Evolutionary conservation across 1,139 yeast genomes (phyloP).

Genomic region (Debaryomycetaceae sp.): DNA sequence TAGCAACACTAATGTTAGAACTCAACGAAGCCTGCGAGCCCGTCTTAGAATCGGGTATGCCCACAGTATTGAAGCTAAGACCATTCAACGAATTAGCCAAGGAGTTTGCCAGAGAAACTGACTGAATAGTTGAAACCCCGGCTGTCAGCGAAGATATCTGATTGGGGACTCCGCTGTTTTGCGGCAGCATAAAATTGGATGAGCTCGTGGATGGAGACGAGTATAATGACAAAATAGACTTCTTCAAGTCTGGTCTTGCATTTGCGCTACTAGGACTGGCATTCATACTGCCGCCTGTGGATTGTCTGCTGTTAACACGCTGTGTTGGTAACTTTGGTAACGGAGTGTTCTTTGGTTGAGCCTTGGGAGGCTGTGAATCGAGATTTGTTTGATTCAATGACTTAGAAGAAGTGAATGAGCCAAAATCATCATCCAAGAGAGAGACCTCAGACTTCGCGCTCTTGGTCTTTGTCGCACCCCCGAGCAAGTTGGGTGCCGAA

Average conservation of each 20-base stretch:
- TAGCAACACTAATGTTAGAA: neutral
- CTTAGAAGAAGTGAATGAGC: conserved; percentile 33
- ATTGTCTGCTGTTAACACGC: conserved; percentile 26
- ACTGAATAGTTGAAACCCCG: conserved; percentile 1
- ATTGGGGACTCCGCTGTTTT: conserved; percentile 7
- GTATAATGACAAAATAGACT: conserved; percentile 84
- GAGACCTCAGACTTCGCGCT: conserved; percentile 57
- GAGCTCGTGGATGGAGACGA: conserved; percentile 58
- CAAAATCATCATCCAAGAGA: conserved; percentile 40
- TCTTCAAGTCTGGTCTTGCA: conserved; percentile 67
- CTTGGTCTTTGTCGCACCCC: conserved; percentile 50
- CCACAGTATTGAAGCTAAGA: conserved; percentile 21
- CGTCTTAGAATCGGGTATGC: conserved; percentile 5
- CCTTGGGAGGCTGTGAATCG: neutral
- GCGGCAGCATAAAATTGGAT: conserved; percentile 31
- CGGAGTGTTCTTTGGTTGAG: neutral
- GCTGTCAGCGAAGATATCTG: conserved; percentile 3
- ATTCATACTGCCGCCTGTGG: conserved; percentile 34
- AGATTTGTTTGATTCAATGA: conserved; percentile 3
- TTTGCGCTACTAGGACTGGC: neutral
- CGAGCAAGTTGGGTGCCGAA: neutral
- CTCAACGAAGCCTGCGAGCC: conserved; percentile 7
- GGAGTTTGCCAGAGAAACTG: conserved; percentile 11
- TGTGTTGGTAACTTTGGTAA: conserved; percentile 6
- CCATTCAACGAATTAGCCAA: conserved; percentile 35